phyloP scores from a whole-genome alignment of 2,329 filamentous ascomycete species.

The Chaetomium olivaceum region DNA sequence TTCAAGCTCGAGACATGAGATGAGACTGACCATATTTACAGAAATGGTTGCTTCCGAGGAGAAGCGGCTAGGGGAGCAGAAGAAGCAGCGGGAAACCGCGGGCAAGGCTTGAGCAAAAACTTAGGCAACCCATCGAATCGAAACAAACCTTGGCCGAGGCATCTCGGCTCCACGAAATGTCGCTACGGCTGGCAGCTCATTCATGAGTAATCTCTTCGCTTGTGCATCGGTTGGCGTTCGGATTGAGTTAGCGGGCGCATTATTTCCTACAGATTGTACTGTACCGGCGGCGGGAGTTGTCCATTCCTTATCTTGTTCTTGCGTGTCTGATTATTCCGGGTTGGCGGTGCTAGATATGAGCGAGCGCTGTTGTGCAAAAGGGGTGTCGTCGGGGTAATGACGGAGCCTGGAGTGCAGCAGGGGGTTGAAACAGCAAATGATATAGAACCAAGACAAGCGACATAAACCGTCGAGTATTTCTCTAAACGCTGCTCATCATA shows the following conservation, averaged over 20 bases:
- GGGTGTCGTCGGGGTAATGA: background rate
- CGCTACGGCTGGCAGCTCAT: background rate
- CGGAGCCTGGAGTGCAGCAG: background rate
- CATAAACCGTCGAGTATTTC: background rate
- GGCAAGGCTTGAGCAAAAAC: constrained; percentile 26
- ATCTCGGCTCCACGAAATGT: background rate
- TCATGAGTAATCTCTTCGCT: constrained; percentile 11
- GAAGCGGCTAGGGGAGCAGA: constrained; percentile 50
- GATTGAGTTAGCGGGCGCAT: background rate
- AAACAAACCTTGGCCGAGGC: background rate
- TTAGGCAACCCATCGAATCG: constrained; percentile 23
- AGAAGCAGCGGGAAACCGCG: constrained; percentile 39
- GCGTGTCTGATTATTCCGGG: background rate
- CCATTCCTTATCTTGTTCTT: constrained; percentile 2
- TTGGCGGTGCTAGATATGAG: background rate
- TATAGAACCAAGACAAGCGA: background rate
- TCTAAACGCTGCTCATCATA: constrained; percentile 1
- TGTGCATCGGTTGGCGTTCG: constrained; percentile 18
- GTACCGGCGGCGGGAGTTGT: background rate
- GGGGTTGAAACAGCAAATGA: background rate
- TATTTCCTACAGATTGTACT: background rate
- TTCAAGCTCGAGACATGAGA: background rate
- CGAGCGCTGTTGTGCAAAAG: background rate
- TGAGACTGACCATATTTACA: constrained; percentile 35
- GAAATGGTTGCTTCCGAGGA: constrained; percentile 85